Conservation (phyloP, 164 flowering plant genomes). For the Umbellularia californica region DNA sequence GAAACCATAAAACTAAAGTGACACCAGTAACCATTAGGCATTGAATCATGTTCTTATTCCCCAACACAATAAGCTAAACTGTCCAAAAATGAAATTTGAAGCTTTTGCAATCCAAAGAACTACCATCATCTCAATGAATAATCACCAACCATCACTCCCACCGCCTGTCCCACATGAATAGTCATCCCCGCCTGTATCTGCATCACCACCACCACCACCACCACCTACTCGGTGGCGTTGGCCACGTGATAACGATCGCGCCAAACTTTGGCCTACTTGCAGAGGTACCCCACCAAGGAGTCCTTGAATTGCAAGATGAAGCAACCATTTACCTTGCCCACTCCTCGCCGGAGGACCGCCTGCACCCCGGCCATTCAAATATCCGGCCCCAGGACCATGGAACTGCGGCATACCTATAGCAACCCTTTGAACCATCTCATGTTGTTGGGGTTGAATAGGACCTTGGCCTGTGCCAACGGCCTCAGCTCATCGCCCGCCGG, state of each 20-base stretch:
- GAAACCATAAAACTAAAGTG: no score
- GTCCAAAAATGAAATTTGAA: no score
- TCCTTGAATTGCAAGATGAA: not conserved
- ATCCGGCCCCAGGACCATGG: not conserved
- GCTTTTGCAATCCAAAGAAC: no score
- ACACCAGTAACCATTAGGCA: no score
- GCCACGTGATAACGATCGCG: not conserved
- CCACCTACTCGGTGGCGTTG: no score
- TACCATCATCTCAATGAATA: no score
- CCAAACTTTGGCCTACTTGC: constrained; percentile 10
- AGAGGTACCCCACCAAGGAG: not conserved
- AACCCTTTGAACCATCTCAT: not conserved
- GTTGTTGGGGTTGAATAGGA: not conserved
- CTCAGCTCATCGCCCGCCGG: not conserved
- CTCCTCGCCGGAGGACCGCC: not conserved
- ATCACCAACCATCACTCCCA: no score
- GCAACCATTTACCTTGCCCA: constrained; percentile 4
- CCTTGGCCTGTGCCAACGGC: not conserved
- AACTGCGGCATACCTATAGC: not conserved
- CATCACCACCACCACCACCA: not conserved
- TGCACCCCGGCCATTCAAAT: not conserved
- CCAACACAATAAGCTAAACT: no score
- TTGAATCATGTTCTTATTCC: no score
- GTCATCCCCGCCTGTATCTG: no score
- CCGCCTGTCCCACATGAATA: no score